Evolutionary conservation across 768 basidiomycete species (phyloP).

Genomic region (Crassisporium funariophilum): DNA sequence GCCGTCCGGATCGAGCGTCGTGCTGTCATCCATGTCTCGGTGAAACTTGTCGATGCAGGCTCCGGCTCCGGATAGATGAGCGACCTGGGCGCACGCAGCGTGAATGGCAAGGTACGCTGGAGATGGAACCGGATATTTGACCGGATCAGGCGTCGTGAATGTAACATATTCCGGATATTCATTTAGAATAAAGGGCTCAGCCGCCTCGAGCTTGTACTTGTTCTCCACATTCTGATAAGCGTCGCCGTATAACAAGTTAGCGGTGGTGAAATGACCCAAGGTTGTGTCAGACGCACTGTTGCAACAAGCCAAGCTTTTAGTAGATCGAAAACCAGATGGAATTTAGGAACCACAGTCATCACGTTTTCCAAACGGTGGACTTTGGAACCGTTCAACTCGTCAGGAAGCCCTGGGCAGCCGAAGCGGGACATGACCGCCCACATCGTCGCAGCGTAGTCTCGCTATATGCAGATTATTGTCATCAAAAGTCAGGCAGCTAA

Average conservation of each 20-base stretch:
- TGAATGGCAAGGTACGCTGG: slow-evolving; percentile 36
- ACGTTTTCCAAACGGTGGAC: slow-evolving; percentile 34
- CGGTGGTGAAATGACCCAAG: neutral
- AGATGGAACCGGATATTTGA: slow-evolving; percentile 30
- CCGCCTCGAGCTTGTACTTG: slow-evolving; percentile 20
- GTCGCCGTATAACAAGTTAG: neutral
- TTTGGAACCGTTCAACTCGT: slow-evolving; percentile 28
- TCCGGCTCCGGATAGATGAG: slow-evolving; percentile 41
- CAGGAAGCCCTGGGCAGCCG: slow-evolving; percentile 22
- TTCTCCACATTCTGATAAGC: slow-evolving; percentile 15
- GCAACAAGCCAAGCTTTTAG: slow-evolving; percentile 32
- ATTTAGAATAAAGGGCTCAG: slow-evolving; percentile 3
- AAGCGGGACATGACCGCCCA: slow-evolving; percentile 29
- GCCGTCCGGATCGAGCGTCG: neutral
- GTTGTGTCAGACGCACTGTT: slow-evolving; percentile 22
- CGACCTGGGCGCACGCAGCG: slow-evolving; percentile 41
- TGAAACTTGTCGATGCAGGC: slow-evolving; percentile 32
- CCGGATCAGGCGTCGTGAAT: slow-evolving; percentile 30
- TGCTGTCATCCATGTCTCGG: neutral
- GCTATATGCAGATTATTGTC: slow-evolving; percentile 13
- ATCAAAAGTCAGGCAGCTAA: slow-evolving; percentile 8
- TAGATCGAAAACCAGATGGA: slow-evolving; percentile 28
- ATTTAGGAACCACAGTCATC: slow-evolving; percentile 26
- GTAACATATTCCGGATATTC: slow-evolving; percentile 23
- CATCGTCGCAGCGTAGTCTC: slow-evolving; percentile 23